Percentiles rank a stretch among this genome's conserved stretches.
phyloP scores from a whole-genome alignment of 2,329 filamentous ascomycete species.

The Botrytis porri region DNA sequence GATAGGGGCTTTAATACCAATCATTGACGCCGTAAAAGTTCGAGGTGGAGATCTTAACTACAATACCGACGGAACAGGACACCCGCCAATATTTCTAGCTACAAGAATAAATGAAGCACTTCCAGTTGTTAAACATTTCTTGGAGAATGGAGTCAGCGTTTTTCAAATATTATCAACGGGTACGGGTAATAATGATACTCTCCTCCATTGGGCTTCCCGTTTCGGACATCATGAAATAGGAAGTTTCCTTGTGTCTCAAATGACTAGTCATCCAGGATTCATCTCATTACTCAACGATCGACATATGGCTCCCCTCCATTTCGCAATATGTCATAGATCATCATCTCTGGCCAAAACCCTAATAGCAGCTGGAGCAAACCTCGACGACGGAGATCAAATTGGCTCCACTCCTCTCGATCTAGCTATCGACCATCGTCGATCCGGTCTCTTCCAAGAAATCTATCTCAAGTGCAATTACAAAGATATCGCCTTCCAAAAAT shows the following conservation, averaged over 20 bases:
- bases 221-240: slow-evolving; percentile 11
- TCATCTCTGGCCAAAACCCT: not conserved
- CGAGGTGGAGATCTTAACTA: slow-evolving; percentile 12
- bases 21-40: slow-evolving; percentile 4
- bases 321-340: not conserved
- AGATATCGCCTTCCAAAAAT: not conserved
- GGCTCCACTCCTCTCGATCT: not conserved
- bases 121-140: slow-evolving; percentile 1
- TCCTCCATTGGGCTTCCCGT: slow-evolving; percentile 10
- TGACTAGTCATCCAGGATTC: slow-evolving; percentile 4
- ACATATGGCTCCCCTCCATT: slow-evolving; percentile 6
- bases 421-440: not conserved
- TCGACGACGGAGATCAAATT: not conserved
- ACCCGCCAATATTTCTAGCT: slow-evolving; percentile 14
- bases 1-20: not conserved
- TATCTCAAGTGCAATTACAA: not conserved
- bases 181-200: not conserved
- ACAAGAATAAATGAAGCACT: not conserved
- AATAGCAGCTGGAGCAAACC: slow-evolving; percentile 2
- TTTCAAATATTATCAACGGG: not conserved
- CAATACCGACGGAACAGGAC: not conserved
- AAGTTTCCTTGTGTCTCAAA: slow-evolving; percentile 6
- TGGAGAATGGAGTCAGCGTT: not conserved
- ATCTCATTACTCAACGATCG: not conserved
- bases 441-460: not conserved